Evolutionary conservation across 257 asterid species (phyloP).

Genomic region (Striga asiatica): DNA sequence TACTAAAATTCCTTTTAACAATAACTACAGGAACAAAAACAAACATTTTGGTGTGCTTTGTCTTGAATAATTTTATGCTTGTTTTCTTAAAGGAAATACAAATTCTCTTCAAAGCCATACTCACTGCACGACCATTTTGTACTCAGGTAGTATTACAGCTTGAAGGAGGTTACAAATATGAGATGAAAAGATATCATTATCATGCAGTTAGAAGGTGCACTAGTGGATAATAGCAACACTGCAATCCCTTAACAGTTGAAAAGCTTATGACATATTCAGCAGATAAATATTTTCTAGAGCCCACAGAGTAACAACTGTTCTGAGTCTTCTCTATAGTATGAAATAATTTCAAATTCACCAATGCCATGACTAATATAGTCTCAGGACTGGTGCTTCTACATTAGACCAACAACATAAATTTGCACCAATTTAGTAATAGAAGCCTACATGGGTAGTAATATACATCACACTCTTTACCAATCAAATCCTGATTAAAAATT

Average conservation of each 20-base stretch:
- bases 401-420: neutral
- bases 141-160: neutral
- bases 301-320: neutral
- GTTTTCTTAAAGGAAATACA: neutral
- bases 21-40: neutral
- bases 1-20: neutral
- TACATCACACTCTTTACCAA: neutral
- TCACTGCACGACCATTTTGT: neutral
- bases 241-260: neutral
- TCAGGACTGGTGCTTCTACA: neutral
- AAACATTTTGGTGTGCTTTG: neutral
- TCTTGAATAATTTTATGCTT: neutral
- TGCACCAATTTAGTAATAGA: neutral
- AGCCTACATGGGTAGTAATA: neutral
- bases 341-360: neutral
- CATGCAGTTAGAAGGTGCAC: neutral
- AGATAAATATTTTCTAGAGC: neutral
- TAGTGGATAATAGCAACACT: neutral
- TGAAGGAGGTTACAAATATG: neutral
- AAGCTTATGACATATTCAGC: neutral
- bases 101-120: neutral
- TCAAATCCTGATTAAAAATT: neutral
- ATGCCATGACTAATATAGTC: neutral
- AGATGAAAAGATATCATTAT: neutral
- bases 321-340: neutral